These are phyloP conservation scores for Aspergillus bombycis DNA, from an alignment of 2,329 filamentous ascomycete genomes.

Conservation along the genomic window DNA sequence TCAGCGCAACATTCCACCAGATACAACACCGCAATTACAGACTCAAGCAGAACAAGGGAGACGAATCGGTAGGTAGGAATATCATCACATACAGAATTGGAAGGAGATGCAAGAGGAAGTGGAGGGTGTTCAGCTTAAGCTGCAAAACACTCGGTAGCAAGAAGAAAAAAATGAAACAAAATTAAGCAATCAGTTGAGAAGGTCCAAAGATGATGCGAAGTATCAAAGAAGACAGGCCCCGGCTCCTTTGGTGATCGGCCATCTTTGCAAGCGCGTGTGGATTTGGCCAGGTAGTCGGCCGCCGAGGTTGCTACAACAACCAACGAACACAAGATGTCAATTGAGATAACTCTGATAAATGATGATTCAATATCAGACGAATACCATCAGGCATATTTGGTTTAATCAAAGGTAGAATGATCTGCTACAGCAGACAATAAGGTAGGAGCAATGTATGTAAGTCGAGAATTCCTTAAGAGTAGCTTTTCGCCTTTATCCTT, in stretches of 20 bases:
- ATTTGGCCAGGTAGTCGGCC: background rate
- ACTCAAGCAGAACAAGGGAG: slow-evolving; percentile 13
- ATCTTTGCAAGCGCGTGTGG: background rate
- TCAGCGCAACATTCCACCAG: slow-evolving; percentile 25
- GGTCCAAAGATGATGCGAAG: slow-evolving; percentile 2
- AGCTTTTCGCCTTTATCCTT: background rate
- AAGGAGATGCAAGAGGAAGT: slow-evolving; percentile 6
- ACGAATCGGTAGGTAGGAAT: slow-evolving; percentile 7
- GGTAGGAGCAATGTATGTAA: background rate
- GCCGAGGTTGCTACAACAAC: background rate
- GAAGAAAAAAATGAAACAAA: background rate
- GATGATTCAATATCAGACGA: background rate
- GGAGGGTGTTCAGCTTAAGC: slow-evolving; percentile 1
- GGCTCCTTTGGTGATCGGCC: background rate
- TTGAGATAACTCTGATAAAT: background rate
- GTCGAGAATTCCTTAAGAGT: background rate
- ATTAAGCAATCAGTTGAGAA: background rate
- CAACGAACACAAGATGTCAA: background rate
- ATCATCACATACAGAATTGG: slow-evolving; percentile 10
- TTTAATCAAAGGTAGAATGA: background rate
- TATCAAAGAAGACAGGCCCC: background rate
- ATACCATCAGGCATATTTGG: background rate
- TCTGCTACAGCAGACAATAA: background rate
- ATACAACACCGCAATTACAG: slow-evolving; percentile 19
- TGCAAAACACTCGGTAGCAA: background rate